Conservation (phyloP, 352 stramenopile genomes). For the Ophiocytium majus region DNA sequence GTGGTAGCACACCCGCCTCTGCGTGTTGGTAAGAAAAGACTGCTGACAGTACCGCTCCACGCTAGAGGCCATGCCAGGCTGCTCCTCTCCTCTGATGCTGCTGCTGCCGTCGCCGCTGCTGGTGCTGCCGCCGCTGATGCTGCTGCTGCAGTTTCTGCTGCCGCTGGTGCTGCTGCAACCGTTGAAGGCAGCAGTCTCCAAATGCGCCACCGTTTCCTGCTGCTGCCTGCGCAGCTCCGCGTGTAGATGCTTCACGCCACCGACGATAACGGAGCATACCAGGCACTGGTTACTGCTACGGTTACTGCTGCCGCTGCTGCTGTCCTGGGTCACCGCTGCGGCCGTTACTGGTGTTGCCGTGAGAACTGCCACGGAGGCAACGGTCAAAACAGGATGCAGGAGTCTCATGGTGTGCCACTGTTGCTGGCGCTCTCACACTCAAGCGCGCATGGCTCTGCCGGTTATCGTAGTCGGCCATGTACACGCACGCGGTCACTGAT, state of each 20-base stretch:
- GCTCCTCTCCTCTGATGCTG: no score
- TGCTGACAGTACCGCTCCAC: background rate
- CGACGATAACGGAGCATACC: background rate
- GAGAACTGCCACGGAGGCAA: background rate
- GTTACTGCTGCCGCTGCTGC: background rate
- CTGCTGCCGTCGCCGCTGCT: no score
- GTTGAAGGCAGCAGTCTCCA: no score
- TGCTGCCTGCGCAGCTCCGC: background rate
- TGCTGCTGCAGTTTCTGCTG: no score
- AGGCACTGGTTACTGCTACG: background rate
- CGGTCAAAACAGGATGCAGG: background rate
- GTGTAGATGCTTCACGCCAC: background rate
- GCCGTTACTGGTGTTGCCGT: background rate
- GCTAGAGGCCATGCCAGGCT: background rate
- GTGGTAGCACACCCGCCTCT: background rate
- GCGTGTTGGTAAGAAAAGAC: background rate
- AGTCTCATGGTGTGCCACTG: background rate
- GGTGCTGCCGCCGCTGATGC: no score
- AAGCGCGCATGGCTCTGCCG: background rate
- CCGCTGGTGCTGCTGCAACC: no score
- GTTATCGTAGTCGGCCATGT: background rate
- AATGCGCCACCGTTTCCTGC: background rate
- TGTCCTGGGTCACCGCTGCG: background rate
- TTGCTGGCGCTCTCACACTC: no score
- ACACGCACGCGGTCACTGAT: background rate